Evolutionary conservation across 2,329 filamentous ascomycete genomes (phyloP), one percentile per base, ranked within the genome.

Genomic region (Rutstroemia sp.): DNA sequence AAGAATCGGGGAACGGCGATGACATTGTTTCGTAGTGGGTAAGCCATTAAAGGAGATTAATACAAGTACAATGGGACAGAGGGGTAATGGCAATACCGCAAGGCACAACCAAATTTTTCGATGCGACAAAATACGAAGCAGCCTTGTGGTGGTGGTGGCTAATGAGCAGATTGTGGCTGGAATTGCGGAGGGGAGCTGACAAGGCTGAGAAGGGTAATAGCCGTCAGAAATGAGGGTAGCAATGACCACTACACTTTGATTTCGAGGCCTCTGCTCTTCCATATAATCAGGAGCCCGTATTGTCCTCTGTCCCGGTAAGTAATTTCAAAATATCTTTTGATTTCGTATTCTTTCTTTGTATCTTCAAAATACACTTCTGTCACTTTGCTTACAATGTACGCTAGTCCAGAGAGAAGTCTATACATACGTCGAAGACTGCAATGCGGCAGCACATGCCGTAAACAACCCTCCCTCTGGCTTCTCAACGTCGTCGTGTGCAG

Each of bases 381-480:
- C 42, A 46, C 1, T 14, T 45, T 46, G 17, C n/a, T 46, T 21
- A 46, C 21, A 10, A 23, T 8, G n/a, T 19, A 46, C 4, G n/a
- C 4, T 6, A 21, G 17, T 46, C n/a, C 12, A 9, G 5, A 46
- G 9, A 46, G n/a, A 17, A 21, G 17, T 12, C 7, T n/a, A 19
- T 23, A 21, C 5, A 14, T 14, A 46, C 12, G 17, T 23, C 21
- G 17, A 27, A 52, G 48, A 61, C 54, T 69, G 67, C 66, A 63
- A 65, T 68, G 63, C 62, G 67, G 66, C 65, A 69, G 68, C 68
- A 69, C 58, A 69, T 69, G 67, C 68, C 67, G 64, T 66, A 65
- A 57, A 30, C 57, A 25, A 48, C 52, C 55, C 57, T 59, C 59
- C 64, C 58, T 60, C 68, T 69, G 68, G 68, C 67, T 67, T 63